Conservation (phyloP, 805 yeast genomes). For the Trichomonascus vanleenenianus region DNA sequence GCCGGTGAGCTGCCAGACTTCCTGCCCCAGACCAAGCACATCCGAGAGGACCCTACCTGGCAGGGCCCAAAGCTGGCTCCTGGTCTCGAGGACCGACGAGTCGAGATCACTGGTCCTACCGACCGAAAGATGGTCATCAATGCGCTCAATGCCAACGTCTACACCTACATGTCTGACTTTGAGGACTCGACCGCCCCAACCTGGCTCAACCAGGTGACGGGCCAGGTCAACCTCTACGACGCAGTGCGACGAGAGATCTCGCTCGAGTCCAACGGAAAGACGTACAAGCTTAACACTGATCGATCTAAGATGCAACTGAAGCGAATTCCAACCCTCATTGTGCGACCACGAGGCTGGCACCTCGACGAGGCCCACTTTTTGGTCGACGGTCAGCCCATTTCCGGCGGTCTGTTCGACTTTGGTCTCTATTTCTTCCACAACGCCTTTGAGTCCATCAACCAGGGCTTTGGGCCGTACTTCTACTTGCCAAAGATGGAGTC, state of each 20-base stretch:
- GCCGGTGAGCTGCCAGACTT: conserved; percentile 61
- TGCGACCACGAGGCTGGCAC: conserved; percentile 67
- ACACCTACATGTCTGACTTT: conserved; percentile 70
- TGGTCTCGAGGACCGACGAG: conserved; percentile 64
- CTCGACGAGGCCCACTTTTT: conserved; percentile 55
- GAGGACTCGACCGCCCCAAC: conserved; percentile 70
- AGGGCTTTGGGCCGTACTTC: conserved; percentile 64
- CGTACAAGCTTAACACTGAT: conserved; percentile 46
- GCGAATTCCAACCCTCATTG: conserved; percentile 46
- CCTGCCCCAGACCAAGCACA: conserved; percentile 53
- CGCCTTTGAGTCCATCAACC: conserved; percentile 47
- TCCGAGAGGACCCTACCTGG: conserved; percentile 63
- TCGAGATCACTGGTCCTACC: conserved; percentile 70
- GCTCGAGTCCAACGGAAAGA: conserved; percentile 31
- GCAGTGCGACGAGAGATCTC: conserved; percentile 53
- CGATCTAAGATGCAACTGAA: conserved; percentile 30
- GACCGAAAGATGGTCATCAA: conserved; percentile 71
- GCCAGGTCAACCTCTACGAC: conserved; percentile 63
- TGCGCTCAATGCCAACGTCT: conserved; percentile 60
- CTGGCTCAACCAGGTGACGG: conserved; percentile 58
- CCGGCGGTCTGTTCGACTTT: conserved; percentile 62
- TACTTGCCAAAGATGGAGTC: conserved; percentile 74
- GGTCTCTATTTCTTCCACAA: conserved; percentile 65
- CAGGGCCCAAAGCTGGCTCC: conserved; percentile 63
- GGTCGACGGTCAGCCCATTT: conserved; percentile 60